Evolutionary conservation across 2,329 filamentous ascomycete genomes (phyloP), one percentile per base, ranked within the genome.

Genomic region (Talaromyces pinophilus): DNA sequence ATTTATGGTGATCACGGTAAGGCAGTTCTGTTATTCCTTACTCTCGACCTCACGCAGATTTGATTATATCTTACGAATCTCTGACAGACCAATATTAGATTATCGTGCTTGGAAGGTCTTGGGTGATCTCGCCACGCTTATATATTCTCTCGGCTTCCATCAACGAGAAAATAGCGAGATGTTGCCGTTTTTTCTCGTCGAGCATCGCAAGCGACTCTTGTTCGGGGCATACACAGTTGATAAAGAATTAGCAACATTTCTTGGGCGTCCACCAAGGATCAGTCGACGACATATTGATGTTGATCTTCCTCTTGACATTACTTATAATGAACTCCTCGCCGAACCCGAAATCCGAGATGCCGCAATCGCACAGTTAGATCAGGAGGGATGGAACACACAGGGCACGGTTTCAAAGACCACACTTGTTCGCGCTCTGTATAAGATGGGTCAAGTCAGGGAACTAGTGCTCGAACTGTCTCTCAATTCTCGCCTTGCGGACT

Each of bases 221-320:
- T 65, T 72, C 11, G 67, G 68, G 3, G 66, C 72, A 7, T 74
- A 74, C 57, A 64, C 64, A n/a, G 38, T 70, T 2, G 75, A 76
- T 63, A 76, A 75, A 65, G 71, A 69, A 28, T 67, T 75, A 8
- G 70, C 74, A 1, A 75, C 71, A 7, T 72, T 75, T 57, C 62
- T 75, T 1, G 73, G 73, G 13, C 69, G 74, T 22, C 74, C 74
- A 10, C 74, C 73, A 3, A 67, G 72, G 3, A 69, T 76, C 11
- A 71, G 70, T 19, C 71, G 70, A 63, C 69, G 69, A 22, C 75
- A 74, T 64, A 74, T 72, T 59, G 70, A 75, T 50, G 67, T 70
- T 11, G 57, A 62, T n/a, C 62, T 70, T 55, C 74, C 73, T 7
- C 65, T 75, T 17, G 73, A 76, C 28, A 55, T 76, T 33, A 70